Evolutionary conservation across 2,329 filamentous ascomycete genomes (phyloP).

Genomic region (Fusarium ambrosium): DNA sequence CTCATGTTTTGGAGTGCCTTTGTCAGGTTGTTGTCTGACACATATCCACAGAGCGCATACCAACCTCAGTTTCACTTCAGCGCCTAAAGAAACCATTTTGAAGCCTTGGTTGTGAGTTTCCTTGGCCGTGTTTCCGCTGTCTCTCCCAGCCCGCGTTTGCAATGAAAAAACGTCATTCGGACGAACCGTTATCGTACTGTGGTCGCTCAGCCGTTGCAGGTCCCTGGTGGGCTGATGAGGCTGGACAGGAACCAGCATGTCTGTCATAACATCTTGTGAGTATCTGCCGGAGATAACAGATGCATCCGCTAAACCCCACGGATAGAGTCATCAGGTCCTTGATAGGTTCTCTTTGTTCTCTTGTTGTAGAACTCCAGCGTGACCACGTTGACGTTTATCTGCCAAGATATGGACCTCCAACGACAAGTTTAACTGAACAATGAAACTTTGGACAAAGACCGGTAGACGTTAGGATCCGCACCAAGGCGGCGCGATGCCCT

Average conservation of each 20-base stretch:
- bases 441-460: background rate
- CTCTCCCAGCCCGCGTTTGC: constrained; percentile 17
- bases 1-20: constrained; percentile 29
- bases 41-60: constrained; percentile 29
- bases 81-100: constrained; percentile 14
- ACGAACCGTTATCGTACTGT: constrained; percentile 1
- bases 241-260: background rate
- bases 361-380: background rate
- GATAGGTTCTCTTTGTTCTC: background rate
- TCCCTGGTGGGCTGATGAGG: constrained; percentile 1
- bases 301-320: background rate
- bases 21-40: constrained; percentile 29
- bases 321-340: background rate
- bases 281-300: background rate
- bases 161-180: constrained; percentile 18
- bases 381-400: background rate
- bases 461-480: background rate
- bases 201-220: background rate
- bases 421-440: background rate
- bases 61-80: constrained; percentile 29
- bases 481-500: constrained; percentile 5
- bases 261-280: background rate
- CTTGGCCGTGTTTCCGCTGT: constrained; percentile 8
- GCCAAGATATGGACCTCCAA: background rate
- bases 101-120: background rate